Conservation (phyloP, 257 asterid species). For the Nyctanthes arbortristis region DNA sequence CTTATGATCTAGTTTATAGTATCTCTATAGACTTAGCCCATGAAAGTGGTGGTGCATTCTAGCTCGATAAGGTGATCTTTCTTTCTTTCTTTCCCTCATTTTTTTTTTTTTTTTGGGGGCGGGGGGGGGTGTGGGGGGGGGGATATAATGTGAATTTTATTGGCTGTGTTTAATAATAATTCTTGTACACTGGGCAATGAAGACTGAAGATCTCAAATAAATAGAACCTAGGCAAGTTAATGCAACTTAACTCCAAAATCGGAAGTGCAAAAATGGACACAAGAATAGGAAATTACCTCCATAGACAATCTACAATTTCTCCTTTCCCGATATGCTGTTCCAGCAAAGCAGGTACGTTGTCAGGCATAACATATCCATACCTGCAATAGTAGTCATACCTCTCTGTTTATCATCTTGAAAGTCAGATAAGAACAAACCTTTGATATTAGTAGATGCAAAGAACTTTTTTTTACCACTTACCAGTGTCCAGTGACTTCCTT, state of each 20-base stretch:
- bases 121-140: too few species aligned
- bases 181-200: too few species aligned
- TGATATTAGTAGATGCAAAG: conserved; percentile 4
- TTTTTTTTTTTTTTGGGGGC: too few species aligned
- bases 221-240: conserved; percentile 14
- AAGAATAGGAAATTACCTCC: conserved; percentile 62
- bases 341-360: conserved; percentile 76
- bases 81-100: too few species aligned
- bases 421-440: conserved; percentile 1
- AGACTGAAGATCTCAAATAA: too few species aligned
- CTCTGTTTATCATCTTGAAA: conserved; percentile 18
- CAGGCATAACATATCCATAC: conserved; percentile 96
- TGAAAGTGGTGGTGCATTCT: background rate
- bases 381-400: conserved; percentile 40
- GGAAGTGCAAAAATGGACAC: conserved; percentile 8
- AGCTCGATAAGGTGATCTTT: too few species aligned
- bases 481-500: conserved; percentile 87
- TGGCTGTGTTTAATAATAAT: too few species aligned
- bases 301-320: conserved; percentile 74
- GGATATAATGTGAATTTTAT: too few species aligned
- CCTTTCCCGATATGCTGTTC: conserved; percentile 82
- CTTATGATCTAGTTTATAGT: background rate
- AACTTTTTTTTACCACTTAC: conserved; percentile 44
- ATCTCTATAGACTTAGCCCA: background rate
- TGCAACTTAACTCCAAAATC: conserved; percentile 8